phyloP scores from a whole-genome alignment of 352 stramenopile genomes.

The Phytophthora ohioensis region DNA sequence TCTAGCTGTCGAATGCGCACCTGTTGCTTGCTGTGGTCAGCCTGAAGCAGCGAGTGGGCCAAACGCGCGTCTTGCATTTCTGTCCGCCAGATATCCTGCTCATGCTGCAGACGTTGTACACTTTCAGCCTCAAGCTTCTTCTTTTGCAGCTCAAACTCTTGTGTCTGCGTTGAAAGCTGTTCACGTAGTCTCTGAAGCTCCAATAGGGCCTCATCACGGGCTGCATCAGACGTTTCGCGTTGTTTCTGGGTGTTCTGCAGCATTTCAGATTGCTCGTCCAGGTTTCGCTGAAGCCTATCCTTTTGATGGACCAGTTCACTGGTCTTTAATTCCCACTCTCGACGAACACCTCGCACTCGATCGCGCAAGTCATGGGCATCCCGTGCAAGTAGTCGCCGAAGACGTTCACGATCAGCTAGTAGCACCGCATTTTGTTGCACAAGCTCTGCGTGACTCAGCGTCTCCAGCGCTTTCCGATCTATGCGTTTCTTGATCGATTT shows the following conservation, averaged over 20 bases:
- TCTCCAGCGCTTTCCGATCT: conserved; percentile 20
- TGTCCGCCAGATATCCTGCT: conserved; percentile 67
- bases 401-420: conserved; percentile 51
- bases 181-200: conserved; percentile 54
- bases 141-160: conserved; percentile 38
- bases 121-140: conserved; percentile 48
- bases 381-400: conserved; percentile 46
- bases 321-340: conserved; percentile 59
- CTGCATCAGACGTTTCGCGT: conserved; percentile 38
- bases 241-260: conserved; percentile 30
- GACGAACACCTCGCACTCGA: conserved; percentile 46
- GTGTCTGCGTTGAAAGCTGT: conserved; percentile 42
- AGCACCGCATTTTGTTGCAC: conserved; percentile 48
- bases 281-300: conserved; percentile 37
- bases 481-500: conserved; percentile 16
- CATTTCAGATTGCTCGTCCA: conserved; percentile 25
- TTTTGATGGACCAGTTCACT: conserved; percentile 49
- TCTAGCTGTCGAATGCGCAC: conserved; percentile 67
- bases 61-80: conserved; percentile 65
- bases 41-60: conserved; percentile 56
- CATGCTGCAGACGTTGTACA: conserved; percentile 45
- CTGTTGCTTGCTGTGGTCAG: conserved; percentile 70
- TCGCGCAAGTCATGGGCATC: conserved; percentile 56
- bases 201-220: conserved; percentile 39
- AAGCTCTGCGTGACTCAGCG: conserved; percentile 57